phyloP scores from a whole-genome alignment of 1,284 basidiomycete genomes.

The Melampsora larici-populina region DNA sequence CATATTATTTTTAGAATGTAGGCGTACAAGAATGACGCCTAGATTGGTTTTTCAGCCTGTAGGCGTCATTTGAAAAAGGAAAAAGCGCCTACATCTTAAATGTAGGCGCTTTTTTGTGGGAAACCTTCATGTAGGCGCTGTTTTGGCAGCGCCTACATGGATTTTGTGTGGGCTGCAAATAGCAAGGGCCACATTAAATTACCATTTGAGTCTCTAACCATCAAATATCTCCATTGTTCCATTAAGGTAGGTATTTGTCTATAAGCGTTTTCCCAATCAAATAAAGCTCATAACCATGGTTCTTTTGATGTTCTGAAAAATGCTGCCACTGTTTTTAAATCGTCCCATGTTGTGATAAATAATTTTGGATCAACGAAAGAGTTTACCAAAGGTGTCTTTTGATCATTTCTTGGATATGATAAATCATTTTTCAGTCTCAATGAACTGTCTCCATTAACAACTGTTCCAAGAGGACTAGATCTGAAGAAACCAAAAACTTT shows the following conservation, averaged over 20 bases:
- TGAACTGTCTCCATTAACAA: conserved; percentile 5
- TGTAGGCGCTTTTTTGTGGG: no score
- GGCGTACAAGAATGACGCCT: no score
- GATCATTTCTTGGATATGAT: background rate
- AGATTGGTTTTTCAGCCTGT: no score
- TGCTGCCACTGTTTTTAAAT: background rate
- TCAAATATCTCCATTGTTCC: conserved; percentile 1
- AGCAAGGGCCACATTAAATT: no score
- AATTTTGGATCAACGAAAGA: background rate
- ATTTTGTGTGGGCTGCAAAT: no score
- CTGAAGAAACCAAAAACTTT: background rate
- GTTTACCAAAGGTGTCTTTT: background rate
- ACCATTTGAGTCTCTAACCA: no score
- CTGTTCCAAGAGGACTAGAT: no score
- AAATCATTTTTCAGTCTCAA: background rate
- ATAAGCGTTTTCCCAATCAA: conserved; percentile 17
- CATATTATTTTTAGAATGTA: no score
- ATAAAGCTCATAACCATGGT: background rate
- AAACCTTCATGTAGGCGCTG: no score
- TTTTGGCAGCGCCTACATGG: no score
- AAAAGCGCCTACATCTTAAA: no score
- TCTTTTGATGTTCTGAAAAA: background rate
- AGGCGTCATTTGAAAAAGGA: no score
- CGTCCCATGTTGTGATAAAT: conserved; percentile 5
- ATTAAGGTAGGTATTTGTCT: background rate